These are phyloP conservation scores for Yamadazyma diddensiae DNA, from an alignment of 1,139 yeast species.

Conservation along the genomic window DNA sequence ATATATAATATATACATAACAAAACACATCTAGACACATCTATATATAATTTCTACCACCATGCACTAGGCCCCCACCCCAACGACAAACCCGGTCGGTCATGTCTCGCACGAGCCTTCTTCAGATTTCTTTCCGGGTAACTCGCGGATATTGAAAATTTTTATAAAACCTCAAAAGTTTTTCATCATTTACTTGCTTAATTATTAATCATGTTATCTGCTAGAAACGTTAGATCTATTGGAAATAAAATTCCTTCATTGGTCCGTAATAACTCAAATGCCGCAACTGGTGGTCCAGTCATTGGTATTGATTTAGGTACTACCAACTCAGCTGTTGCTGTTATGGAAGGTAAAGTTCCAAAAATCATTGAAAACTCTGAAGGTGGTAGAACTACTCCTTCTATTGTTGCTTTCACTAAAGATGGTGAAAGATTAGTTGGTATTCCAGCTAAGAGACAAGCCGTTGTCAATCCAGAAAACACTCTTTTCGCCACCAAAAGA, in stretches of 20 bases:
- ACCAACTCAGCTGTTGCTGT: constrained; percentile 99
- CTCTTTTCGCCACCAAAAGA: constrained; percentile 97
- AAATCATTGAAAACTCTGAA: constrained; percentile 96
- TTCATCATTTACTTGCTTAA: constrained; percentile 4
- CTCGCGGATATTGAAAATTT: constrained; percentile 3
- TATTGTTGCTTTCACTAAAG: constrained; percentile 96
- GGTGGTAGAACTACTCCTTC: constrained; percentile 99
- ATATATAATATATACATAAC: too few species aligned
- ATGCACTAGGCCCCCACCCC: too few species aligned
- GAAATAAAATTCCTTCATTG: constrained; percentile 43
- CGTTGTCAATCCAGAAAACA: constrained; percentile 97
- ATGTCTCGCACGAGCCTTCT: too few species aligned
- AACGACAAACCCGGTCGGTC: too few species aligned
- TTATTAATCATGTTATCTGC: constrained; percentile 39
- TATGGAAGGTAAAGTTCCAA: constrained; percentile 86
- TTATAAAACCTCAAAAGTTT: constrained; percentile 9
- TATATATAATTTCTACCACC: too few species aligned
- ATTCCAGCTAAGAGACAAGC: constrained; percentile 99
- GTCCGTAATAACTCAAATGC: constrained; percentile 55
- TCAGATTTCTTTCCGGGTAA: constrained; percentile 28
- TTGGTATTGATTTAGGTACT: constrained; percentile 98
- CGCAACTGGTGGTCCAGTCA: constrained; percentile 73
- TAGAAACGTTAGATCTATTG: constrained; percentile 40
- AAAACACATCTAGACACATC: too few species aligned
- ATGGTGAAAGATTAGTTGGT: constrained; percentile 87